A percentile compares a stretch with the other conserved stretches of the same genome.
Conservation (phyloP, 1,284 basidiomycete genomes). For the Ganoderma lucidum region DNA sequence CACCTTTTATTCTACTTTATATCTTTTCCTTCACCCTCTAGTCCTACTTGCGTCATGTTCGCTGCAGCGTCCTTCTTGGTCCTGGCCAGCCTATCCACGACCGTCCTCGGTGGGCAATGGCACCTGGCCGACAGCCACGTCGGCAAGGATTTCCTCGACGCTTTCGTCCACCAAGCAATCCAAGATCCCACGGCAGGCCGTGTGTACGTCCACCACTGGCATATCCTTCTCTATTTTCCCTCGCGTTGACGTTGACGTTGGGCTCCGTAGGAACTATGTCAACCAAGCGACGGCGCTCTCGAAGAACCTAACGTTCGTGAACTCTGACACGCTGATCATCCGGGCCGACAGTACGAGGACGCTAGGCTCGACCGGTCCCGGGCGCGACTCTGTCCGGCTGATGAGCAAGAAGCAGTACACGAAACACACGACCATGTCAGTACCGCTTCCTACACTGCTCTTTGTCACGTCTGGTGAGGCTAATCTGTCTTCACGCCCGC, state of each 20-base stretch:
- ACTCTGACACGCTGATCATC: constrained; percentile 43
- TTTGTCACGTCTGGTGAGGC: background rate
- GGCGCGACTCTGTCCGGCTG: constrained; percentile 67
- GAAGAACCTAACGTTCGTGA: constrained; percentile 42
- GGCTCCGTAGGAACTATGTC: constrained; percentile 43
- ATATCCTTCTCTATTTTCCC: background rate
- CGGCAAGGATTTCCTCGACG: constrained; percentile 54
- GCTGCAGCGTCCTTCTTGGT: background rate
- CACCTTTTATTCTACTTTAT: constrained; percentile 10
- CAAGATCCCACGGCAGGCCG: constrained; percentile 65
- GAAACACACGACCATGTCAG: constrained; percentile 65
- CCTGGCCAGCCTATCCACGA: constrained; percentile 23
- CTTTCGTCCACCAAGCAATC: constrained; percentile 57
- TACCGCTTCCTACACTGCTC: constrained; percentile 2
- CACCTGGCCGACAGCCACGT: constrained; percentile 50
- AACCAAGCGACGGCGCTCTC: constrained; percentile 40
- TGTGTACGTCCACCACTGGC: constrained; percentile 53
- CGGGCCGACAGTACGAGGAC: constrained; percentile 59
- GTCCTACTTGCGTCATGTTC: constrained; percentile 17
- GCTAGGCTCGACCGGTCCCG: constrained; percentile 55
- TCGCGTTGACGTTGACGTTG: background rate
- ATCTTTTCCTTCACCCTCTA: background rate
- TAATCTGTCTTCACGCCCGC: background rate
- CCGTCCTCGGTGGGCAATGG: constrained; percentile 30
- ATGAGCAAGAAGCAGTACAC: constrained; percentile 58